phyloP scores from a whole-genome alignment of 306 rosid species.

The Lathyrus sativus region DNA sequence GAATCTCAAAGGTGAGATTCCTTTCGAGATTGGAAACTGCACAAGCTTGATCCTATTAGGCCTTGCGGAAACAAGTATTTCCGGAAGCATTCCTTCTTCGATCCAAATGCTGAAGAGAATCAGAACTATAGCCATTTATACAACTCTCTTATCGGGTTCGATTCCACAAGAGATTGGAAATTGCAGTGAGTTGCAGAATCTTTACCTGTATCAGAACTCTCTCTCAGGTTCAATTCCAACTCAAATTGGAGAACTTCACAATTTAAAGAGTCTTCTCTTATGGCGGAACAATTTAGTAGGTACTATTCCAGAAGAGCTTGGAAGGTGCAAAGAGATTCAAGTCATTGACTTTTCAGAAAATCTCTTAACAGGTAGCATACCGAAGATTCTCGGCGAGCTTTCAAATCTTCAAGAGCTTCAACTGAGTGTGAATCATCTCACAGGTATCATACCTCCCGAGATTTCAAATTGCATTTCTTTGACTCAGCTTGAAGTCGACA shows the following conservation, averaged over 20 bases:
- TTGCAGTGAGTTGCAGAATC: constrained; percentile 70
- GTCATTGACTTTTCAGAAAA: constrained; percentile 83
- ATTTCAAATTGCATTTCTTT: constrained; percentile 69
- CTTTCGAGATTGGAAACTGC: constrained; percentile 92
- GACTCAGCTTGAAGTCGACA: constrained; percentile 75
- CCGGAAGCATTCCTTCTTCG: constrained; percentile 79
- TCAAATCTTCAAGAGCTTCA: constrained; percentile 72
- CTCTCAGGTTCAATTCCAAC: constrained; percentile 71
- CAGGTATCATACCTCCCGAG: constrained; percentile 76
- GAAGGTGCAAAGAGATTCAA: constrained; percentile 63
- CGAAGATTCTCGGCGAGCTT: constrained; percentile 66
- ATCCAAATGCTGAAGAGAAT: constrained; percentile 67
- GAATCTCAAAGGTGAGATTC: constrained; percentile 71
- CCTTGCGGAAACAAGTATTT: constrained; percentile 87
- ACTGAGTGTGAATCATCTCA: constrained; percentile 74
- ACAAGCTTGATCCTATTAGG: constrained; percentile 74
- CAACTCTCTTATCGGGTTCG: constrained; percentile 66
- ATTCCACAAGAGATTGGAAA: constrained; percentile 88
- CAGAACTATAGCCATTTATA: constrained; percentile 73
- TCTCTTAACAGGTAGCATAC: constrained; percentile 75
- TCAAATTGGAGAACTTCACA: constrained; percentile 59
- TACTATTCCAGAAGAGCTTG: constrained; percentile 73
- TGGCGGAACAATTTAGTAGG: constrained; percentile 88
- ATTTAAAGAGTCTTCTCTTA: constrained; percentile 61
- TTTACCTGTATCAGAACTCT: constrained; percentile 76